These are phyloP conservation scores for Curvularia spicifera DNA, from an alignment of 2,329 filamentous ascomycete genomes.

Conservation along the genomic window DNA sequence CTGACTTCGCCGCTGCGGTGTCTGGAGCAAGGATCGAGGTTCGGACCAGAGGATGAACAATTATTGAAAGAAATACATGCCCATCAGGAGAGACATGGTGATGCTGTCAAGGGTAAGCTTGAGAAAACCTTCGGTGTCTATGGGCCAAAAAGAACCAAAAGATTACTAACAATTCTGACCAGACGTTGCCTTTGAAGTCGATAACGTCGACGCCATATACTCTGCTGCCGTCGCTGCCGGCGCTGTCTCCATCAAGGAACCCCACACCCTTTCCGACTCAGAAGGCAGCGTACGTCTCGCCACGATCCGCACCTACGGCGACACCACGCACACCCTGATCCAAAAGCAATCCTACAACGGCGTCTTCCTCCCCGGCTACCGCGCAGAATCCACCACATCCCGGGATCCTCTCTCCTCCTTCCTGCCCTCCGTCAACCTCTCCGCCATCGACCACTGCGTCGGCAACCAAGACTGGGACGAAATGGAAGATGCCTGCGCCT, in stretches of 20 bases:
- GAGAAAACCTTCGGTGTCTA: not conserved
- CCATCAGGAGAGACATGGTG: conserved; percentile 86
- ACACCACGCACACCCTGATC: conserved; percentile 93
- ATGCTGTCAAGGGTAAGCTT: conserved; percentile 74
- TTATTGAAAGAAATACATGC: conserved; percentile 77
- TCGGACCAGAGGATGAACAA: conserved; percentile 63
- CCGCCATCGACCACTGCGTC: conserved; percentile 90
- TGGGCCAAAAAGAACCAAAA: not conserved
- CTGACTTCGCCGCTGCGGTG: conserved; percentile 79
- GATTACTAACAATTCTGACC: not conserved
- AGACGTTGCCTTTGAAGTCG: conserved; percentile 93
- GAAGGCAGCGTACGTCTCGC: conserved; percentile 74
- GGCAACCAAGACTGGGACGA: conserved; percentile 96
- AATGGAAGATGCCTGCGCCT: conserved; percentile 71
- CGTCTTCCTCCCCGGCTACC: conserved; percentile 83
- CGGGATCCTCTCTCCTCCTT: conserved; percentile 56
- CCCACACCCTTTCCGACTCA: conserved; percentile 61
- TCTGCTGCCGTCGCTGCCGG: conserved; percentile 71
- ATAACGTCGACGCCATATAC: conserved; percentile 84
- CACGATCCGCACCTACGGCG: conserved; percentile 88
- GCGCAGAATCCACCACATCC: conserved; percentile 53
- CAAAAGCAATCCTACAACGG: conserved; percentile 74
- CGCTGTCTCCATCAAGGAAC: conserved; percentile 67
- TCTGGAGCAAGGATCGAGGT: conserved; percentile 39
- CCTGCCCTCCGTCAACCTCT: conserved; percentile 71